These are phyloP conservation scores for Penicillium concentricum DNA, from an alignment of 2,329 filamentous ascomycete species.

Conservation along the genomic window DNA sequence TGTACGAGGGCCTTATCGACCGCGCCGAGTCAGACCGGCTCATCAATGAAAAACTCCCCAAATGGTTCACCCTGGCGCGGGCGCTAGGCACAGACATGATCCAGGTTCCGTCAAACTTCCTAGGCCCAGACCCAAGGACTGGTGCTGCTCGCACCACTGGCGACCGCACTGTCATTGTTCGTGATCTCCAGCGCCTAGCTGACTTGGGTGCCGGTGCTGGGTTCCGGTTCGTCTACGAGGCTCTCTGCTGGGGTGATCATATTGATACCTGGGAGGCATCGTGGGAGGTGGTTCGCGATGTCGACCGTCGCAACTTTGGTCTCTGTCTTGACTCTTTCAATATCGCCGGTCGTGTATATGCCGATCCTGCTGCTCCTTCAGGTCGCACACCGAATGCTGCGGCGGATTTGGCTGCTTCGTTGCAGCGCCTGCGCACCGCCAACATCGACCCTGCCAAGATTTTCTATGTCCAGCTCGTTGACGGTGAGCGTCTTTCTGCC, in stretches of 20 bases:
- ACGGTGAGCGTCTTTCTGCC: conserved; percentile 61
- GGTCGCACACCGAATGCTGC: conserved; percentile 54
- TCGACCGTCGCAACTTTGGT: conserved; percentile 73
- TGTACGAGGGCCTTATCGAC: conserved; percentile 73
- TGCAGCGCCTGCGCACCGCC: conserved; percentile 54
- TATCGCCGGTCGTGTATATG: conserved; percentile 70
- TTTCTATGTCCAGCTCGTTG: conserved; percentile 73
- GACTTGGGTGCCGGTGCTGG: conserved; percentile 58
- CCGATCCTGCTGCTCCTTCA: conserved; percentile 59
- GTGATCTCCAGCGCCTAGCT: conserved; percentile 52
- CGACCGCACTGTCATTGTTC: conserved; percentile 22
- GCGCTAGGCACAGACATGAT: conserved; percentile 69
- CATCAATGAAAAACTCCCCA: conserved; percentile 59
- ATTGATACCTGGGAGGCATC: conserved; percentile 69
- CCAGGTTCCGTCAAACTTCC: conserved; percentile 70
- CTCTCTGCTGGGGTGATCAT: conserved; percentile 68
- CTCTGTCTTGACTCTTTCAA: conserved; percentile 78
- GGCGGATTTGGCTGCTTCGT: conserved; percentile 55
- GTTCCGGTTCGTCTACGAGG: conserved; percentile 63
- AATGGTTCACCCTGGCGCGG: conserved; percentile 68
- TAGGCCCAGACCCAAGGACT: conserved; percentile 39
- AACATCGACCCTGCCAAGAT: conserved; percentile 62
- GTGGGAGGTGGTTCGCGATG: conserved; percentile 66
- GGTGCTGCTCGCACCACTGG: conserved; percentile 43
- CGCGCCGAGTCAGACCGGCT: conserved; percentile 56